Evolutionary conservation across 2,329 filamentous ascomycete species (phyloP).

Genomic region (Epichloe scottii): DNA sequence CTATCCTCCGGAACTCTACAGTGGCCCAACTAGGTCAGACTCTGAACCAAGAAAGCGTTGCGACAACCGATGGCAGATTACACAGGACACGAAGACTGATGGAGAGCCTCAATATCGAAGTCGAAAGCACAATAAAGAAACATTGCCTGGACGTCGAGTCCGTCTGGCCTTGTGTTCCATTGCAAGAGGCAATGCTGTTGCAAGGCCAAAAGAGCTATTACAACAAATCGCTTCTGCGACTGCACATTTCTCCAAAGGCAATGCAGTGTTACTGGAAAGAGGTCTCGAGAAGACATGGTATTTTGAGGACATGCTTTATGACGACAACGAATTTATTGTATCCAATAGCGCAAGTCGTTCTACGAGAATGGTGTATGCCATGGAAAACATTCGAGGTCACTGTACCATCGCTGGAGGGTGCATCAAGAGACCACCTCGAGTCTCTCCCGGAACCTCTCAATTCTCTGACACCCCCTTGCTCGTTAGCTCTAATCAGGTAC

Average conservation of each 20-base stretch:
- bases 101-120: neutral
- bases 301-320: conserved; percentile 66
- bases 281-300: conserved; percentile 56
- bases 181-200: conserved; percentile 79
- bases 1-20: conserved; percentile 55
- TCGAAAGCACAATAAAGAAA: neutral
- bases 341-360: conserved; percentile 61
- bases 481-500: conserved; percentile 28
- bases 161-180: conserved; percentile 69
- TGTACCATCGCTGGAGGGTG: conserved; percentile 21
- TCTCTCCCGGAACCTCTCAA: conserved; percentile 29
- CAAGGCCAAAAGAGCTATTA: conserved; percentile 46
- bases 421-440: conserved; percentile 27
- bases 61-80: neutral
- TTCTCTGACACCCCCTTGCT: conserved; percentile 31
- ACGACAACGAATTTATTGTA: conserved; percentile 46
- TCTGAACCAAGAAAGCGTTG: conserved; percentile 4
- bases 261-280: conserved; percentile 49
- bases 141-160: conserved; percentile 29
- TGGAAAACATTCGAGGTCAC: conserved; percentile 27
- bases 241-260: conserved; percentile 35
- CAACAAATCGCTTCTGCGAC: conserved; percentile 56
- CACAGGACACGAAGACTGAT: conserved; percentile 15
- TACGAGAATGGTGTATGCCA: conserved; percentile 31
- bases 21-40: conserved; percentile 45